phyloP scores from a whole-genome alignment of 164 flowering plant species.

The Tinospora cordifolia region DNA sequence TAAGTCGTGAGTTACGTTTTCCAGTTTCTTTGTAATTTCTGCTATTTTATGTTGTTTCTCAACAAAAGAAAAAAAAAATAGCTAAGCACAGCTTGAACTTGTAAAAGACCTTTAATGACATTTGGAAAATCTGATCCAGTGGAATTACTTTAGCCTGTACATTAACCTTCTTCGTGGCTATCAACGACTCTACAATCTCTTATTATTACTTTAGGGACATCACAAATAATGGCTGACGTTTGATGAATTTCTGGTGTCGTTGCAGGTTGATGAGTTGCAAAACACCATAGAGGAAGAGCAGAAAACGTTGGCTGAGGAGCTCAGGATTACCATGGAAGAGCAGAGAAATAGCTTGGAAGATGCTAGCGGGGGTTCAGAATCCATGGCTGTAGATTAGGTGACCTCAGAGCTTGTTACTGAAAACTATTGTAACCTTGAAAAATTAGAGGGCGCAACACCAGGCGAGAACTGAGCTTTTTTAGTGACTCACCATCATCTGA shows the following conservation, averaged over 20 bases:
- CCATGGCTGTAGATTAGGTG: constrained; percentile 66
- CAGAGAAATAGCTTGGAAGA: constrained; percentile 53
- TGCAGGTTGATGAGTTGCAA: constrained; percentile 96
- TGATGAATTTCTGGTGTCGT: constrained; percentile 6
- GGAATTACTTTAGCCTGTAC: not conserved
- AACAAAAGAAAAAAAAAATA: no score
- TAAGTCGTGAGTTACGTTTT: constrained; percentile 40
- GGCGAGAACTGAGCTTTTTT: no score
- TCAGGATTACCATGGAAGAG: constrained; percentile 59
- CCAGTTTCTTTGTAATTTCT: not conserved
- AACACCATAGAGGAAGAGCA: constrained; percentile 90
- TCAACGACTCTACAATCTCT: no score
- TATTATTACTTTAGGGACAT: no score
- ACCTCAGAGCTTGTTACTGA: not conserved
- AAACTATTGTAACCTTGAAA: not conserved
- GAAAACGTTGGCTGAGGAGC: constrained; percentile 76
- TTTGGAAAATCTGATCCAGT: not conserved
- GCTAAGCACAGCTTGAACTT: no score
- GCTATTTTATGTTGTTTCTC: no score
- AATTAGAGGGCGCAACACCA: no score
- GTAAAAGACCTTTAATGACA: not conserved
- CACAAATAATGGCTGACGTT: not conserved
- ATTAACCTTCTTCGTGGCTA: not conserved
- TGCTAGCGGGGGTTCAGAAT: constrained; percentile 47
- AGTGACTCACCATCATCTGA: no score